Conservation (phyloP, 108 stramenopile species). For the Epithemia pelagica region DNA sequence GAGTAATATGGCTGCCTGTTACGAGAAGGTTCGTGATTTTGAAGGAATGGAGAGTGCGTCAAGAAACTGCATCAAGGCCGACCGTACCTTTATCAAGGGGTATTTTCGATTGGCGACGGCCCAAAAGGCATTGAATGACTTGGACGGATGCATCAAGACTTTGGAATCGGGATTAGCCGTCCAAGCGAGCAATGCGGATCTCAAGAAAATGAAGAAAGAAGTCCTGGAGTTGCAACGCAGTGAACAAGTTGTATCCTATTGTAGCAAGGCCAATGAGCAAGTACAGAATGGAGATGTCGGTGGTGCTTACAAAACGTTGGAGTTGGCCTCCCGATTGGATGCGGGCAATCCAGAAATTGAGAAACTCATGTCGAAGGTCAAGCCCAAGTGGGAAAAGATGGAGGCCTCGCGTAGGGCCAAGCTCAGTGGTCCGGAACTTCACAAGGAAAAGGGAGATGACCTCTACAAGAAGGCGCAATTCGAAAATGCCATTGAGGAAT, state of each 20-base stretch:
- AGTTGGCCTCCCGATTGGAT: constrained; percentile 87
- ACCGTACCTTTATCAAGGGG: constrained; percentile 94
- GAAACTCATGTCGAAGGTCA: constrained; percentile 74
- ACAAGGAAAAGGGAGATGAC: constrained; percentile 96
- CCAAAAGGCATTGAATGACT: constrained; percentile 64
- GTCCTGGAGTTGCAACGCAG: constrained; percentile 79
- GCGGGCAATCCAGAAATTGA: constrained; percentile 91
- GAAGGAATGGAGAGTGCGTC: constrained; percentile 89
- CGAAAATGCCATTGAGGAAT: constrained; percentile 85
- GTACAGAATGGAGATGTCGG: constrained; percentile 82
- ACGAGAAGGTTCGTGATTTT: constrained; percentile 88
- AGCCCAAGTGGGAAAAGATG: constrained; percentile 86
- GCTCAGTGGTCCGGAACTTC: constrained; percentile 71
- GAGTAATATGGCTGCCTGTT: constrained; percentile 89
- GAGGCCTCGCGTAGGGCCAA: constrained; percentile 81
- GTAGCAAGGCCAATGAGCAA: constrained; percentile 82
- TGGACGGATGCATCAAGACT: constrained; percentile 82
- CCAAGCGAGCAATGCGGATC: constrained; percentile 73
- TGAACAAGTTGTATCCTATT: constrained; percentile 82
- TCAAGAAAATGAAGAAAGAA: constrained; percentile 90
- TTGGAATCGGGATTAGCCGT: constrained; percentile 78
- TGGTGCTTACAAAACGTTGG: constrained; percentile 85
- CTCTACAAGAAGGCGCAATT: constrained; percentile 81
- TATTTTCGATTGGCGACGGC: constrained; percentile 94
- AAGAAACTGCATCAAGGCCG: constrained; percentile 87